These are phyloP conservation scores for Glonium stellatum DNA, from an alignment of 495 filamentous ascomycete genomes.

Conservation along the genomic window DNA sequence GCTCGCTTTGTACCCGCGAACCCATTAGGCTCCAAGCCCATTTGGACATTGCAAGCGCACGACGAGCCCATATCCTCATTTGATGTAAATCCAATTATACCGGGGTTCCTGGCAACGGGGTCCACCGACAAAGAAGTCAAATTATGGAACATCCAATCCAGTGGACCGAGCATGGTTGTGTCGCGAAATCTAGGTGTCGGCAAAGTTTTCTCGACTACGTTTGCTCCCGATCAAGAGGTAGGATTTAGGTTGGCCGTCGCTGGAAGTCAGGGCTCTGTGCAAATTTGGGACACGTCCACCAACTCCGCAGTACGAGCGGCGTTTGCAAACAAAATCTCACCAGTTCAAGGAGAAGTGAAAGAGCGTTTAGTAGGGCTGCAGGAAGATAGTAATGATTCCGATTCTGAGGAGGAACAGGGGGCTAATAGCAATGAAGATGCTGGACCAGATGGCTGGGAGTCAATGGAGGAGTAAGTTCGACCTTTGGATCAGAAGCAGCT, in stretches of 20 bases:
- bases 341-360: slow-evolving; percentile 55
- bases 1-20: slow-evolving; percentile 59
- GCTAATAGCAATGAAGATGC: slow-evolving; percentile 41
- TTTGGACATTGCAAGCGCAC: slow-evolving; percentile 93
- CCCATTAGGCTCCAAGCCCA: slow-evolving; percentile 67
- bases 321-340: slow-evolving; percentile 67
- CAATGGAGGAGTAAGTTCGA: slow-evolving; percentile 65
- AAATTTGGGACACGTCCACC: slow-evolving; percentile 95
- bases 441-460: slow-evolving; percentile 65
- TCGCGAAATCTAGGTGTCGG: slow-evolving; percentile 86
- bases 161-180: slow-evolving; percentile 79
- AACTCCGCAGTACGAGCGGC: slow-evolving; percentile 81
- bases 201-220: slow-evolving; percentile 84
- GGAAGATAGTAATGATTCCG: slow-evolving; percentile 54
- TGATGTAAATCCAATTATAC: slow-evolving; percentile 80
- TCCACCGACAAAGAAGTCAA: slow-evolving; percentile 92
- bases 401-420: slow-evolving; percentile 48
- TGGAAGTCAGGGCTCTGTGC: slow-evolving; percentile 87
- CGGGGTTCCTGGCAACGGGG: slow-evolving; percentile 86
- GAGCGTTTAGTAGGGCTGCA: slow-evolving; percentile 71
- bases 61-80: slow-evolving; percentile 92
- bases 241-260: slow-evolving; percentile 87
- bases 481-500: neutral
- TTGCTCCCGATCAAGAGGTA: slow-evolving; percentile 83
- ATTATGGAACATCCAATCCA: slow-evolving; percentile 84